Evolutionary conservation across 2,329 filamentous ascomycete species (phyloP), one percentile per base, ranked within the genome.

Genomic region (Cordyceps farinosa): DNA sequence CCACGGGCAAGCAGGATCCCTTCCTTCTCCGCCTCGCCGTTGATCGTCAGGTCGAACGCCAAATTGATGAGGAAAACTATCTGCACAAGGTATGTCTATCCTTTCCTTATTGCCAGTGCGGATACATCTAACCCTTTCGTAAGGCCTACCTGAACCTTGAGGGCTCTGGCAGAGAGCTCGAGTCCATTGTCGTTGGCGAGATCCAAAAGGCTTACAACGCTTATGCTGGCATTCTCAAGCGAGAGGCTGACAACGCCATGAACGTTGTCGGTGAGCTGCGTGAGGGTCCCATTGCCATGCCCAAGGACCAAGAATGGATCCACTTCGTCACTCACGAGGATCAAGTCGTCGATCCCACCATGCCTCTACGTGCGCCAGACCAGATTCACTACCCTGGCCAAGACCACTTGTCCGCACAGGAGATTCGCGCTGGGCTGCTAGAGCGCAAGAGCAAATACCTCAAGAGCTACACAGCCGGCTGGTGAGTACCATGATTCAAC

Each of bases 381-480:
- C 89, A 91, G 66, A 96, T 99, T 68, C 86, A 91, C 65, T 99
- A 98, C 73, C 93, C 93, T 22, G 95, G 95, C 48, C 92, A 91
- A 72, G 86, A 96, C 70, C 90, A 97, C 74, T 87, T 90, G 65
- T 87, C 91, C 60, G 76, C 91, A 82, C 73, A 90, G 65, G 94
- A 98, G 75, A 90, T 99, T 60, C 85, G 93, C 65, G 91, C 92
- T 27, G 95, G 95, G 3, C 87, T 97, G 77, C 81, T 99, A 42
- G 95, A 99, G 80, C 89, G 95, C 68, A 98, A 98, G 87, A 97
- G 92, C 84, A 99, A 98, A 74, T 99, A 98, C 72, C 80, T 99
- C 66, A 98, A 97, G 81, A 97, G 93, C 75, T 97, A 97, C 75
- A 95, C 93, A 8, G 90, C 92, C 32, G 94, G 94, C 72, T 98